These are phyloP conservation scores for Zelonia costaricensis DNA, from an alignment of 208 protist species.

Conservation along the genomic window DNA sequence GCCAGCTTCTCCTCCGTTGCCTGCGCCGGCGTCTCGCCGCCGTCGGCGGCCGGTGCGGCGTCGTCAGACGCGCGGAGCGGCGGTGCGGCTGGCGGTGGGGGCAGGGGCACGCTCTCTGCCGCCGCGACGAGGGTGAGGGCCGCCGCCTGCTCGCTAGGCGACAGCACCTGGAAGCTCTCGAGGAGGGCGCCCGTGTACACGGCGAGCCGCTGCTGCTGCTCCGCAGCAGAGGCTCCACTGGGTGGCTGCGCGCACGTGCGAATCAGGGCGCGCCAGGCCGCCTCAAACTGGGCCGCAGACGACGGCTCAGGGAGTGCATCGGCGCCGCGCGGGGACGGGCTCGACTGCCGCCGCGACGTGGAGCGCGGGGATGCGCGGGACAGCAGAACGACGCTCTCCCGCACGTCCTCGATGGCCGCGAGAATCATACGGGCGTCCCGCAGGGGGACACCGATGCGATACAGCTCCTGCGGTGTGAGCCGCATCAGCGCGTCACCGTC, in stretches of 20 bases:
- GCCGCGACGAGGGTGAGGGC: slow-evolving; percentile 46
- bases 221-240: slow-evolving; percentile 8
- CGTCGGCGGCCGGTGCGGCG: neutral
- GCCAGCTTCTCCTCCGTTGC: slow-evolving; percentile 17
- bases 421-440: slow-evolving; percentile 45
- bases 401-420: slow-evolving; percentile 36
- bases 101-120: slow-evolving; percentile 1
- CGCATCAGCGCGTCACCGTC: slow-evolving; percentile 43
- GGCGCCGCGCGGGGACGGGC: neutral
- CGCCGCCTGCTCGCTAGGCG: slow-evolving; percentile 29
- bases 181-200: slow-evolving; percentile 42
- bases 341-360: slow-evolving; percentile 8
- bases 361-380: slow-evolving; percentile 4
- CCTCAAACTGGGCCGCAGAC: slow-evolving; percentile 18
- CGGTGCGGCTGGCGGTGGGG: neutral
- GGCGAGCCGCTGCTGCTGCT: slow-evolving; percentile 33
- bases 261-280: slow-evolving; percentile 20
- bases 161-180: slow-evolving; percentile 48
- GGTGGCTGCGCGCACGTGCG: slow-evolving; percentile 14
- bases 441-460: slow-evolving; percentile 41
- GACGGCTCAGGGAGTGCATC: neutral
- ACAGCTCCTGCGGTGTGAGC: slow-evolving; percentile 38
- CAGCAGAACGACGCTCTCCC: slow-evolving; percentile 13
- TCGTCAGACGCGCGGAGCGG: neutral
- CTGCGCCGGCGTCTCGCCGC: neutral